phyloP scores from a whole-genome alignment of 2,329 filamentous ascomycete genomes.

The Venturia aucupariae region DNA sequence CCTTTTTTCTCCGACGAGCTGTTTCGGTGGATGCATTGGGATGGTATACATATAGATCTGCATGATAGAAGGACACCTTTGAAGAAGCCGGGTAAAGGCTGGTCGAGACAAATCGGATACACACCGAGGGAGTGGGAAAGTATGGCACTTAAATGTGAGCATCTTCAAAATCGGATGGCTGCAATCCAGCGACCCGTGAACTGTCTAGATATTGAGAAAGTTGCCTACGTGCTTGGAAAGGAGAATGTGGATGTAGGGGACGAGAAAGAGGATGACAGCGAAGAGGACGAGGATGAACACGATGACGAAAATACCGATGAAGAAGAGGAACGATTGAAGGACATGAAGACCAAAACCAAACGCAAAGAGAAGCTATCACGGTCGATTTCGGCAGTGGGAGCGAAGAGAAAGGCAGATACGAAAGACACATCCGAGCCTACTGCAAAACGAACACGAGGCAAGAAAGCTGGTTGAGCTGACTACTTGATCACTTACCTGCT shows the following conservation, averaged over 20 bases:
- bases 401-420: not conserved
- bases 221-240: slow-evolving; percentile 15
- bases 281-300: no score
- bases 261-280: not conserved
- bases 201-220: slow-evolving; percentile 14
- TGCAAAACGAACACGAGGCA: not conserved
- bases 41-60: slow-evolving; percentile 14
- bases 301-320: not conserved
- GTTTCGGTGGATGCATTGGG: slow-evolving; percentile 60
- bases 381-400: not conserved
- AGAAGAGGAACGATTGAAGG: not conserved
- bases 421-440: not conserved
- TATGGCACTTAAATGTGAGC: slow-evolving; percentile 39
- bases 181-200: not conserved
- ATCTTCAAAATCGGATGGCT: slow-evolving; percentile 27
- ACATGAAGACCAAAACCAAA: not conserved
- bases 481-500: not conserved
- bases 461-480: not conserved
- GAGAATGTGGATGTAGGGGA: slow-evolving; percentile 8
- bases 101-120: slow-evolving; percentile 55
- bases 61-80: not conserved
- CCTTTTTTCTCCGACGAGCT: slow-evolving; percentile 77
- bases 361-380: not conserved
- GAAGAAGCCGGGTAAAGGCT: slow-evolving; percentile 36
- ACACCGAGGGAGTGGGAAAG: slow-evolving; percentile 56